Base-by-base conservation (phyloP, 768 basidiomycete genomes). In the Tremella mesenterica region DNA sequence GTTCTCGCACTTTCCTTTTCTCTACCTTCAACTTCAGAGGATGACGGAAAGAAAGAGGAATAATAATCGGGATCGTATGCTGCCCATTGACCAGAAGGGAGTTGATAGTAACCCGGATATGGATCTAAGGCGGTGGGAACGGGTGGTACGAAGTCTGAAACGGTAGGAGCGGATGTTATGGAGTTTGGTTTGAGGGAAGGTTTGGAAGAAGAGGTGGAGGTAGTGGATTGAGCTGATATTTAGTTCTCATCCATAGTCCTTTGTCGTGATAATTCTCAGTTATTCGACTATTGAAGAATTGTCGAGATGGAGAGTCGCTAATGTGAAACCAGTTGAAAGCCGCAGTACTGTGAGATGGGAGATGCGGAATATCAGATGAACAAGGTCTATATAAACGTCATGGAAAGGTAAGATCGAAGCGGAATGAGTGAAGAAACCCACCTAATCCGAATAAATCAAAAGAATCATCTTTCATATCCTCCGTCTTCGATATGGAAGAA, bases 41-140 rank as follows among this genome's bases (percentile, higher is more conserved):
- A 6, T 2, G 48, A 12, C 23, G 58, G 13, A 54, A 72, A 68
- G 66, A 72, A 72, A 0, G 66, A 64, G 25, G 54, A 39, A 54
- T 70, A 72, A 49, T 65, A 70, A 25, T 56, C 59, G 31, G 64
- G 61, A 28, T 70, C 66, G 63, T 72, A 67, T 2, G 69, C 66
- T 52, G 60, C 60, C 68, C 68, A 72, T 48, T 59, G 28, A 18
- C 69, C 69, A 0, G 51, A 54, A 1, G 71, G 71, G 20, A 67
- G 58, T 41, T 61, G 66, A 53, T 72, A 72, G 50, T 70, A 72
- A 16, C 71, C 71, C 23, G 71, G 71, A 62, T 72, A 72, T 12
- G 67, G 69, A 46, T 72, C 71, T 13, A 43, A 38, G 1, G 52
- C 6, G 6, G 63, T 64, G 1, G 71, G 71, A 33, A 38, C 26